Conservation (phyloP, 106 monocot species). For the Allium sativum region DNA sequence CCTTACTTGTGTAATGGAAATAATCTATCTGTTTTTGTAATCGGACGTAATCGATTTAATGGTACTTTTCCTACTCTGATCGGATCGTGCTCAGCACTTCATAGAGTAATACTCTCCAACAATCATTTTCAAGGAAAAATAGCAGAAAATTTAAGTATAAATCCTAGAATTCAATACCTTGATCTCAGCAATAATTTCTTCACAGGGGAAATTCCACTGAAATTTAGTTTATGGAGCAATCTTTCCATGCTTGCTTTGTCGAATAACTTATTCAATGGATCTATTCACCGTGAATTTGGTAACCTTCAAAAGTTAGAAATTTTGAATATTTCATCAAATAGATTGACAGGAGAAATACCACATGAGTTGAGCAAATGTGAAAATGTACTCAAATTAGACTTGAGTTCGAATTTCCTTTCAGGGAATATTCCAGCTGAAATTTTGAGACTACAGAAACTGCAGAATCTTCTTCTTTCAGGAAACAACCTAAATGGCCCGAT, state of each 20-base stretch:
- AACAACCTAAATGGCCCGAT: slow-evolving; percentile 43
- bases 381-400: slow-evolving; percentile 37
- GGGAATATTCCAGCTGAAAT: slow-evolving; percentile 40
- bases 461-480: slow-evolving; percentile 34
- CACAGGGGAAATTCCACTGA: slow-evolving; percentile 32
- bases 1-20: slow-evolving; percentile 34
- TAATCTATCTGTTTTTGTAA: slow-evolving; percentile 32
- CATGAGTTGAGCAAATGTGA: slow-evolving; percentile 33
- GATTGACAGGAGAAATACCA: slow-evolving; percentile 46
- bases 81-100: slow-evolving; percentile 26
- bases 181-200: slow-evolving; percentile 49
- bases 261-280: slow-evolving; percentile 41
- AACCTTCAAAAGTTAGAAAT: slow-evolving; percentile 33
- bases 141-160: slow-evolving; percentile 22
- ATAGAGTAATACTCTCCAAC: slow-evolving; percentile 40
- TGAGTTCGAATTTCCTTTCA: slow-evolving; percentile 43
- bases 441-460: slow-evolving; percentile 22
- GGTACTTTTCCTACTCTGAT: slow-evolving; percentile 38
- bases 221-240: slow-evolving; percentile 29
- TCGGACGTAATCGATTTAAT: slow-evolving; percentile 46
- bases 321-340: slow-evolving; percentile 38
- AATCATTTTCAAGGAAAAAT: slow-evolving; percentile 38
- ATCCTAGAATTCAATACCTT: slow-evolving; percentile 43
- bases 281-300: slow-evolving; percentile 39
- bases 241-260: slow-evolving; percentile 66